Conservation (phyloP, 2,329 filamentous ascomycete genomes). For the Atkinsonella hypoxylon region DNA sequence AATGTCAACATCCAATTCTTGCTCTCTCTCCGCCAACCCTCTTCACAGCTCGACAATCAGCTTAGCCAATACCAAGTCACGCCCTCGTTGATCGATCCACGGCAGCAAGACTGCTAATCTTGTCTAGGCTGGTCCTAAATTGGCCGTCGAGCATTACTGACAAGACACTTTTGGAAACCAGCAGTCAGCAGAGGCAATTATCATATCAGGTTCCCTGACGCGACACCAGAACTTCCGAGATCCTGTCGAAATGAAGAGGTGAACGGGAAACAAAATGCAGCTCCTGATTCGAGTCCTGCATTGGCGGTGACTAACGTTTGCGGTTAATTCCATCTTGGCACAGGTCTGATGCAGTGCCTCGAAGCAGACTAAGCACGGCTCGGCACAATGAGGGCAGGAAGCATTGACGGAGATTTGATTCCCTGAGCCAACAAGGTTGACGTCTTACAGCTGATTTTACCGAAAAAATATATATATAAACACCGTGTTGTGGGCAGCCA, state of each 20-base stretch:
- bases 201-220: slow-evolving; percentile 5
- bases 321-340: slow-evolving; percentile 5
- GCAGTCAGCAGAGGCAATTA: slow-evolving; percentile 6
- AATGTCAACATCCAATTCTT: slow-evolving; percentile 1
- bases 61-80: not conserved
- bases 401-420: not conserved
- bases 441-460: no score
- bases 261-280: slow-evolving; percentile 4
- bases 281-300: slow-evolving; percentile 6
- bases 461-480: no score
- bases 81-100: slow-evolving; percentile 4
- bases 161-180: slow-evolving; percentile 8
- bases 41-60: not conserved
- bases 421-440: no score
- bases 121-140: slow-evolving; percentile 2
- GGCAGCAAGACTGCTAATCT: slow-evolving; percentile 7
- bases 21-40: not conserved
- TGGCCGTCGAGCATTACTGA: slow-evolving; percentile 6
- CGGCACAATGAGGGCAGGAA: not conserved
- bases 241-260: slow-evolving; percentile 5
- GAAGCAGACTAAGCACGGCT: not conserved
- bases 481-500: no score
- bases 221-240: slow-evolving; percentile 4
- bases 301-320: slow-evolving; percentile 6
- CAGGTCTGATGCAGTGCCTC: not conserved